These are phyloP conservation scores for Rutstroemia sp. DNA, from an alignment of 2,329 filamentous ascomycete species.

Conservation along the genomic window DNA sequence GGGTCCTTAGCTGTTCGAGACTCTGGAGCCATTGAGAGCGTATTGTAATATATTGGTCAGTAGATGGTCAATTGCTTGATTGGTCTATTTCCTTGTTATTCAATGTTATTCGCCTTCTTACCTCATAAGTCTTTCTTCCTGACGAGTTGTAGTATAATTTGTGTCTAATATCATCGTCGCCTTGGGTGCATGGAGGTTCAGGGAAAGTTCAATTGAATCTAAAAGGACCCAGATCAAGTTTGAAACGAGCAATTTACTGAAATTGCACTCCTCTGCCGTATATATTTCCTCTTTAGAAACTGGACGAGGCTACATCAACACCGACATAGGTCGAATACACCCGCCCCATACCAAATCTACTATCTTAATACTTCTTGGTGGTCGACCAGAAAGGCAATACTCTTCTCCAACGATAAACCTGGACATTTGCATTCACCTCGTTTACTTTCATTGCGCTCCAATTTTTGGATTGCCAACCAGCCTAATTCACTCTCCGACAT, in stretches of 20 bases:
- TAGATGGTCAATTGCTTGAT: slow-evolving; percentile 22
- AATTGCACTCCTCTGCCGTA: too few species aligned
- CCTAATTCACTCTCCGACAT: too few species aligned
- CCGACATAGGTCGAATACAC: too few species aligned
- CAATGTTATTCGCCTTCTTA: slow-evolving; percentile 4
- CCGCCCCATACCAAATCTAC: too few species aligned
- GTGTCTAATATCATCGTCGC: slow-evolving; percentile 1
- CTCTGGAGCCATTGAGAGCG: slow-evolving; percentile 9
- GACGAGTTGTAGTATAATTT: slow-evolving; percentile 21
- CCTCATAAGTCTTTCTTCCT: slow-evolving; percentile 11
- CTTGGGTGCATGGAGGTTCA: neutral
- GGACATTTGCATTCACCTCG: too few species aligned
- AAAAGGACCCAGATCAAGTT: neutral
- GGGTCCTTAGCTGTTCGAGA: slow-evolving; percentile 18
- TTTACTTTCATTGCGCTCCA: too few species aligned
- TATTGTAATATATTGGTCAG: slow-evolving; percentile 30
- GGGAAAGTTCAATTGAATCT: neutral
- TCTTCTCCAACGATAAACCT: too few species aligned
- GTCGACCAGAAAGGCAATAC: too few species aligned
- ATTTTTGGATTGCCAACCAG: too few species aligned
- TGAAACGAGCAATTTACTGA: neutral
- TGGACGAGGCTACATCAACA: too few species aligned
- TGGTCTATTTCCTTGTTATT: slow-evolving; percentile 11
- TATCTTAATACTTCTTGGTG: too few species aligned
- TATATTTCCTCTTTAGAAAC: too few species aligned